Evolutionary conservation across 257 asterid species (phyloP).

Genomic region (Primulina tabacum): DNA sequence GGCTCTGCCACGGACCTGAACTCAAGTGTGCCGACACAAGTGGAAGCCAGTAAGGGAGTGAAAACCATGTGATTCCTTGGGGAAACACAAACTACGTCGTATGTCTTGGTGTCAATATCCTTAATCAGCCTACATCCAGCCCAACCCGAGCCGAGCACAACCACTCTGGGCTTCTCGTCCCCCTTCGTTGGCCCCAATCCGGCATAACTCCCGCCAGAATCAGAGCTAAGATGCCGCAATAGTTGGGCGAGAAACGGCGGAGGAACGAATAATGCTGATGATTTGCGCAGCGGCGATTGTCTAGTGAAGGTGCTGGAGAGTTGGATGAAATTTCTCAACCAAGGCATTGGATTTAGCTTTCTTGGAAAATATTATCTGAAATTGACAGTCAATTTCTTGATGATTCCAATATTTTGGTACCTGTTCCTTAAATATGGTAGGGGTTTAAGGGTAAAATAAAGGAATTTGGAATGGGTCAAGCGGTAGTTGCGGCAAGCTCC

Average conservation of each 20-base stretch:
- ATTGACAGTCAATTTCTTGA: neutral
- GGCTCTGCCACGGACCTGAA: slow-evolving; percentile 99
- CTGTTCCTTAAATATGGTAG: neutral
- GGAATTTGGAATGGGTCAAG: neutral
- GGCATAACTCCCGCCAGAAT: slow-evolving; percentile 23
- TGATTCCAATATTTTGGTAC: neutral
- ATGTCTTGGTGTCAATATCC: slow-evolving; percentile 64
- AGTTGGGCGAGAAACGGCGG: slow-evolving; percentile 45
- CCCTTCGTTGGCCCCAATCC: slow-evolving; percentile 65
- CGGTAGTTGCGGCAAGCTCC: neutral
- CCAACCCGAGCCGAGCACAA: slow-evolving; percentile 96
- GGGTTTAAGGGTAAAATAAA: neutral
- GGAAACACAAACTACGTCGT: slow-evolving; percentile 85
- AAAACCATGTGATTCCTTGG: slow-evolving; percentile 98
- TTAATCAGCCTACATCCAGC: slow-evolving; percentile 92
- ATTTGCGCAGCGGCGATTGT: slow-evolving; percentile 29
- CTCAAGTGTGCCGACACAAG: slow-evolving; percentile 98
- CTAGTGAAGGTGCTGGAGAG: slow-evolving; percentile 41
- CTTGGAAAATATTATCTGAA: too few relatives aligned
- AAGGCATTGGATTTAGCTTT: slow-evolving; percentile 47
- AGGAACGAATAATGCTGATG: slow-evolving; percentile 27
- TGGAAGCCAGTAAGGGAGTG: slow-evolving; percentile 94
- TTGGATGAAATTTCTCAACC: slow-evolving; percentile 68
- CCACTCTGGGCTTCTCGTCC: slow-evolving; percentile 86
- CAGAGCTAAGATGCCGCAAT: slow-evolving; percentile 50